These are phyloP conservation scores for Powellomyces hirtus DNA, from an alignment of 192 early-diverging fungal species.

Conservation along the genomic window DNA sequence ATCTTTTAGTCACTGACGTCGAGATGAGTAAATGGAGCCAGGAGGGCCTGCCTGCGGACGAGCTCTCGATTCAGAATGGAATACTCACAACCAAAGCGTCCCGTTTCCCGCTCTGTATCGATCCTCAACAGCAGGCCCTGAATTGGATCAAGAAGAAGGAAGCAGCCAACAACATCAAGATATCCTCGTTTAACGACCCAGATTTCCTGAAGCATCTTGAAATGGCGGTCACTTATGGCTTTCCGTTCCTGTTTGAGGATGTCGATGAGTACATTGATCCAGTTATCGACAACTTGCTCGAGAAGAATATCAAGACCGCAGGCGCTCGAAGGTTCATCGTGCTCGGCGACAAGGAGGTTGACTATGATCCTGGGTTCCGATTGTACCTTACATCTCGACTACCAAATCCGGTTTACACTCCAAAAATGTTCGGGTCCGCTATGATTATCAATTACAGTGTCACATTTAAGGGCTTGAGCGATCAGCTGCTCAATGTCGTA, in stretches of 20 bases:
- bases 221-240: slow-evolving; percentile 64
- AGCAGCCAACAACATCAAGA: slow-evolving; percentile 54
- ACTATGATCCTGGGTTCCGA: slow-evolving; percentile 58
- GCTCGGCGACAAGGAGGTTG: slow-evolving; percentile 64
- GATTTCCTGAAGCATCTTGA: slow-evolving; percentile 64
- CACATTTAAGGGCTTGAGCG: slow-evolving; percentile 60
- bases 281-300: slow-evolving; percentile 62
- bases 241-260: slow-evolving; percentile 64
- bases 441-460: slow-evolving; percentile 67
- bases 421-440: slow-evolving; percentile 60
- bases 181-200: slow-evolving; percentile 58
- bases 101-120: slow-evolving; percentile 62
- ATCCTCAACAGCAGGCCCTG: slow-evolving; percentile 62
- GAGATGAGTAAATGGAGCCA: slow-evolving; percentile 59
- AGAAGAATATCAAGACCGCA: slow-evolving; percentile 54
- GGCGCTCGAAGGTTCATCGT: slow-evolving; percentile 56
- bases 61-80: slow-evolving; percentile 63
- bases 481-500: slow-evolving; percentile 63
- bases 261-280: slow-evolving; percentile 68
- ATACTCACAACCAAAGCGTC: slow-evolving; percentile 61
- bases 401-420: slow-evolving; percentile 58
- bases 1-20: slow-evolving; percentile 53
- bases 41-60: slow-evolving; percentile 62
- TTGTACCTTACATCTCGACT: slow-evolving; percentile 54
- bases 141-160: slow-evolving; percentile 63